Base-by-base conservation (phyloP, 1,284 basidiomycete genomes). In the Rhodofomes roseus region DNA sequence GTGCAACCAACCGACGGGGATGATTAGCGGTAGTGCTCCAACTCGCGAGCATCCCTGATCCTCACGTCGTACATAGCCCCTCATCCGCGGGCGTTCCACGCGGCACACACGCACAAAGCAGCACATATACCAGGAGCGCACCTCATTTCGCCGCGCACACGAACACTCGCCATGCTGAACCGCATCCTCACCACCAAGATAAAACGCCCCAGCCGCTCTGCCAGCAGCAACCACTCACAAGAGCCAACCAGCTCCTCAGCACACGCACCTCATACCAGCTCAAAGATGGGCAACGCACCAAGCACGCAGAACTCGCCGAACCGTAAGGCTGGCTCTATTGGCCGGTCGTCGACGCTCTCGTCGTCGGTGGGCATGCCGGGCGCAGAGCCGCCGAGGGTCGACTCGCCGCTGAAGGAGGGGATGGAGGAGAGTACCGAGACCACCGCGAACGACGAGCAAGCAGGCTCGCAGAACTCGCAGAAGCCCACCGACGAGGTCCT, bases 261-360 rank as follows among this genome's bases (percentile, higher is more conserved):
- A 23, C 14, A 39, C 36, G 37, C 37, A 39, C 46, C 51, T 18
- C 6, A 2, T 2, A 9, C 46, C 14, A 34, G 36, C 50, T 14
- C 27, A 20, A 51, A 51, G 50, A 61, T 61, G 60, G 60, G 60
- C 18, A 61, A 61, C 57, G 36, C 56, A 5, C 56, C 52, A 11
- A 61, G 60, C 44, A 29, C 56, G 6, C 53, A 50, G 20, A 52
- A 31, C 44, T 54, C 60, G 1, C 56, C 60, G 20, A 34, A 34
- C 20, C 53, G 57, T 36, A 55, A 56, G 25, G 18, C 53, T 0
- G 23, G 53, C 23, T 54, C 29, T 36, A 18, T 58, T 14, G 41
- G 37, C 40, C 40, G 48, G 53, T 55, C 60, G 22, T 58, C 60
- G 44, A 54, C 57, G 7, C 40, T 40, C 12, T 51, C 60, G 2